Conservation (phyloP, 371 early-diverging fungal species). For the Mucor saturninus region DNA sequence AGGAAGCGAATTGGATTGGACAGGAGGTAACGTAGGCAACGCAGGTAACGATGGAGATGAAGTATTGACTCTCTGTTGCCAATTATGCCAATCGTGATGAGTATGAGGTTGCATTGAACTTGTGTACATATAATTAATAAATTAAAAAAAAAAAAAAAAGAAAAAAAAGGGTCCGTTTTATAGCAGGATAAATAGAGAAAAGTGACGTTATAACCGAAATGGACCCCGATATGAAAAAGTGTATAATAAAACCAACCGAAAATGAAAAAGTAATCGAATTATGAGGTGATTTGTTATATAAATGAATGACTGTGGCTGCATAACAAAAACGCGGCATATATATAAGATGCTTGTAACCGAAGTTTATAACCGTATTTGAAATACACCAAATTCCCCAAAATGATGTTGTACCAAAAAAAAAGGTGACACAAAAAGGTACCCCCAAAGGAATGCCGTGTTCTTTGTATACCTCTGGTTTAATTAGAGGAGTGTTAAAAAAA, state of each 20-base stretch:
- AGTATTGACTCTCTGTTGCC: neutral
- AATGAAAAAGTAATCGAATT: slow-evolving; percentile 1
- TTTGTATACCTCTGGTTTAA: neutral
- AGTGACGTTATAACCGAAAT: slow-evolving; percentile 9
- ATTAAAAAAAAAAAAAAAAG: neutral
- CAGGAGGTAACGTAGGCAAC: slow-evolving; percentile 6
- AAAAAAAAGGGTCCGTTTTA: neutral
- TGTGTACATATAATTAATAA: slow-evolving; percentile 3
- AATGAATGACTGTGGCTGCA: neutral
- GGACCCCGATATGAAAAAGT: slow-evolving; percentile 4
- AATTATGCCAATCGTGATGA: neutral
- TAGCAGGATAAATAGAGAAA: neutral
- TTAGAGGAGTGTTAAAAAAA: neutral
- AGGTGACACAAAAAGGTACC: neutral
- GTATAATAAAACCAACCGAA: slow-evolving; percentile 4
- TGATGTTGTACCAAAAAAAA: neutral
- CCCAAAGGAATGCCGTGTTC: neutral
- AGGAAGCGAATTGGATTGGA: neutral
- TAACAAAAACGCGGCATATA: neutral
- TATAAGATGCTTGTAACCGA: neutral
- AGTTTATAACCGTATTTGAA: neutral
- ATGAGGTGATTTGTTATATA: slow-evolving; percentile 8
- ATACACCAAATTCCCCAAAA: neutral
- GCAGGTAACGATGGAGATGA: slow-evolving; percentile 4
- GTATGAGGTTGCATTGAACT: neutral